These are phyloP conservation scores for Ascoidea asiatica DNA, from an alignment of 805 yeast species.

Conservation along the genomic window DNA sequence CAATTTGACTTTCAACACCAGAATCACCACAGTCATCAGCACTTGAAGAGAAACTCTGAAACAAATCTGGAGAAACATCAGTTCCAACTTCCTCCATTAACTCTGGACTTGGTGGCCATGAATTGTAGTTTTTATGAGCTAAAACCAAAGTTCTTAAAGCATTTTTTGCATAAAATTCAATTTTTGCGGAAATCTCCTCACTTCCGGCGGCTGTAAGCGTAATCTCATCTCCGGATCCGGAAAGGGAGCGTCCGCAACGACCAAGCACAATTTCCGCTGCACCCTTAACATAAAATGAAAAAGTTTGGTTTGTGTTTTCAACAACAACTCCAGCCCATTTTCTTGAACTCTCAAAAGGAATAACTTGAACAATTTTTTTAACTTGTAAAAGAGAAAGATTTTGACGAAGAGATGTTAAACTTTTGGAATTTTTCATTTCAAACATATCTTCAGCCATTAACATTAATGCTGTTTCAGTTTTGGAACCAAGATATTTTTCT, in stretches of 20 bases:
- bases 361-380: constrained; percentile 43
- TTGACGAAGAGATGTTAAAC: constrained; percentile 34
- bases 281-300: constrained; percentile 70
- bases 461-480: constrained; percentile 86
- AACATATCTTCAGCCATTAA: constrained; percentile 49
- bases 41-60: not conserved
- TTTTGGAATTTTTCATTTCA: constrained; percentile 25
- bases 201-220: constrained; percentile 8
- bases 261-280: constrained; percentile 82
- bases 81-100: constrained; percentile 20
- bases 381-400: constrained; percentile 15
- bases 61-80: constrained; percentile 20
- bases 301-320: constrained; percentile 24
- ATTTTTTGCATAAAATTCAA: constrained; percentile 51
- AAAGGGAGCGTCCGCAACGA: constrained; percentile 46
- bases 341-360: constrained; percentile 86
- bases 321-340: constrained; percentile 86
- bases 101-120: constrained; percentile 51
- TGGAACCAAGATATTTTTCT: constrained; percentile 77
- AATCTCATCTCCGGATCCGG: no score
- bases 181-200: constrained; percentile 16
- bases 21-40: no score
- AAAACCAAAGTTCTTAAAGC: constrained; percentile 86
- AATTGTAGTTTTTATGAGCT: constrained; percentile 60
- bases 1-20: not conserved